Conservation (phyloP, 202 grass and related monocot genomes). For the Brachypodium distachyon region DNA sequence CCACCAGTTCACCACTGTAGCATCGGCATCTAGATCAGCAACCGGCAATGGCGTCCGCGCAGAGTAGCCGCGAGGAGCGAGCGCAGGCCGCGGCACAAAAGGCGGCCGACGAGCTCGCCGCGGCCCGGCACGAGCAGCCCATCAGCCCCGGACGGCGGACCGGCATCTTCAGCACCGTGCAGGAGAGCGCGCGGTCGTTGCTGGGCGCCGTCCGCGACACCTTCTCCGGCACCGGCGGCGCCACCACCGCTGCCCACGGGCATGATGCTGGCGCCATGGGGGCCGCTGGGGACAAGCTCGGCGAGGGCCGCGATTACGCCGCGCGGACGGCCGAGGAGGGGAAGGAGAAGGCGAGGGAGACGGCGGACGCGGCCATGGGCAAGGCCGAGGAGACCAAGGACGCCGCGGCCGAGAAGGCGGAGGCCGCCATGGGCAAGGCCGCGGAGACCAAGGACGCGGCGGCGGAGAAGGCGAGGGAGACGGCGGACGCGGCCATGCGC, state of each 20-base stretch:
- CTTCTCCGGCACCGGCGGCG: background rate
- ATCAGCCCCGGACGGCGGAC: background rate
- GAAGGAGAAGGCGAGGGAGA: conserved; percentile 26
- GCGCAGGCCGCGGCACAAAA: conserved; percentile 35
- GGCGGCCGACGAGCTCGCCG: conserved; percentile 42
- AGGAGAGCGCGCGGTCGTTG: conserved; percentile 40
- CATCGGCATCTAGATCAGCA: background rate
- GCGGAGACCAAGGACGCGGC: conserved; percentile 17
- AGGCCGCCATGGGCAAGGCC: background rate
- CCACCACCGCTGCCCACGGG: background rate
- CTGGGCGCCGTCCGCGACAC: conserved; percentile 32
- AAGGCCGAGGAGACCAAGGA: conserved; percentile 36
- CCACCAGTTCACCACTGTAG: background rate
- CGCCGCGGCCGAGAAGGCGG: background rate
- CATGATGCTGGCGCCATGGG: background rate
- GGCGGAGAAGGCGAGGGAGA: conserved; percentile 2
- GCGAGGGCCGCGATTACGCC: conserved; percentile 1
- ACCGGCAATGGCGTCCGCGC: conserved; percentile 38
- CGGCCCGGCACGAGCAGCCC: background rate
- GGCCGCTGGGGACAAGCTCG: background rate
- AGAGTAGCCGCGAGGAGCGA: conserved; percentile 37
- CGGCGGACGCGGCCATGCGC: background rate
- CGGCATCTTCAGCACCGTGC: conserved; percentile 30
- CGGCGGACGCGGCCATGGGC: background rate
- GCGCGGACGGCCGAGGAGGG: conserved; percentile 21